Base-by-base conservation (phyloP, 2,329 filamentous ascomycete genomes). In the Fusarium foetens region DNA sequence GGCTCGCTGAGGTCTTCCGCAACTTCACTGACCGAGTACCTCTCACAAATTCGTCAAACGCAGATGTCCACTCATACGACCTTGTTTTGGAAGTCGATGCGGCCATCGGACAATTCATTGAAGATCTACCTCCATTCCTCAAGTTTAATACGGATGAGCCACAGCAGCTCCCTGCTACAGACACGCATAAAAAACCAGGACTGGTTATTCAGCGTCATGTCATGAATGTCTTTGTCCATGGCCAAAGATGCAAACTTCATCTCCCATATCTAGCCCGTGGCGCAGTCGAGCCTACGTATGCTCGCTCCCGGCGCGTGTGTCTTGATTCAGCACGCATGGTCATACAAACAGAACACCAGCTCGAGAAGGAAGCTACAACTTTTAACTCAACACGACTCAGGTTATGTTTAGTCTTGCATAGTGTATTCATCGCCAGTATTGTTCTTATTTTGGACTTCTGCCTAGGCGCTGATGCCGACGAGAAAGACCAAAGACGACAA, bases 1-100 rank as follows among this genome's bases (percentile, higher is more conserved):
- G 78, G 8, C 75, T 85, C 1, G 79, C 80, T 12, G 82, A 84
- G 42, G 68, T 83, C 25, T 78, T 77, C 58, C 82, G 81, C 13
- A 68, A 73, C 8, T 78, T 83, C 16, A 74, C 79, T 16, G 83
- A 84, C 46, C 73, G 76, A 19, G 75, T 75, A 19, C 76, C 77
- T 11, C 68, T 78, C 21, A 68, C 68, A 14, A 64, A 71, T 8
- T 65, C 72, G 2, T 71, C 76, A 12, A 75, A 66, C 17, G 66
- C 72, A n/a, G 81, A 83, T 16, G 75, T 78, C 27, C 71, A 77
- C 7, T 70, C 79, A 31, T 81, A 82, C 42, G 69, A 77, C 5
- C 75, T 75, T 19, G 76, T 84, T 19, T 45, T 80, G 41, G 76
- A 80, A 13, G 69, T 83, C 8, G 81, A 83, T 64, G 63, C 68